A percentile compares a stretch with the other conserved stretches of the same genome.
Evolutionary conservation across 192 early-diverging fungal genomes (phyloP).

Genomic region (Allomyces macrogynus): DNA sequence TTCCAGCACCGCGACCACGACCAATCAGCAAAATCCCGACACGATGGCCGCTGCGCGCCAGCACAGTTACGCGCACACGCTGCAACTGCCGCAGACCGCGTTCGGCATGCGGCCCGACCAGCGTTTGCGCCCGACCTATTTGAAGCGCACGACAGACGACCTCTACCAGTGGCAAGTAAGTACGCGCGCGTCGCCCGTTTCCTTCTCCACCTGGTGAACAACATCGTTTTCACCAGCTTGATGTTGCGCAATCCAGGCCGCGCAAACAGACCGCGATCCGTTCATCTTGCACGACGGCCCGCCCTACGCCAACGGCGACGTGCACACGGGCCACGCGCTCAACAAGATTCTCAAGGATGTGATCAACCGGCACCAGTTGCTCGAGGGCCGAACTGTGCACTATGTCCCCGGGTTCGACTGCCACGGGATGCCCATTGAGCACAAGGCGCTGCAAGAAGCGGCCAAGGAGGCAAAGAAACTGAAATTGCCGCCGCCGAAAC

Average conservation of each 20-base stretch:
- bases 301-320: slow-evolving; percentile 57
- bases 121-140: not conserved
- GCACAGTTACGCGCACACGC: not conserved
- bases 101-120: not conserved
- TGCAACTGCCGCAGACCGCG: not conserved
- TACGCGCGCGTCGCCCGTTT: not conserved
- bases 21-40: not conserved
- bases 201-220: not conserved
- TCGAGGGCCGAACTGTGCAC: slow-evolving; percentile 45
- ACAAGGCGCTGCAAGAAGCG: slow-evolving; percentile 37
- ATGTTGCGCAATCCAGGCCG: slow-evolving; percentile 7
- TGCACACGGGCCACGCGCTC: slow-evolving; percentile 57
- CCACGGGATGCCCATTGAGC: slow-evolving; percentile 62
- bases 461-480: slow-evolving; percentile 13
- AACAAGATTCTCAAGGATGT: slow-evolving; percentile 71
- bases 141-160: slow-evolving; percentile 34
- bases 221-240: not conserved
- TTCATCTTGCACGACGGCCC: slow-evolving; percentile 67
- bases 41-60: not conserved
- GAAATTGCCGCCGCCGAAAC: slow-evolving; percentile 2
- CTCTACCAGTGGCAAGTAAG: slow-evolving; percentile 53
- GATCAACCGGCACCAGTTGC: slow-evolving; percentile 46
- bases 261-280: slow-evolving; percentile 36
- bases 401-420: slow-evolving; percentile 65
- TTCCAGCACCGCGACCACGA: no score